Conservation (phyloP, 306 rosid genomes). For the Canavalia gladiata region DNA sequence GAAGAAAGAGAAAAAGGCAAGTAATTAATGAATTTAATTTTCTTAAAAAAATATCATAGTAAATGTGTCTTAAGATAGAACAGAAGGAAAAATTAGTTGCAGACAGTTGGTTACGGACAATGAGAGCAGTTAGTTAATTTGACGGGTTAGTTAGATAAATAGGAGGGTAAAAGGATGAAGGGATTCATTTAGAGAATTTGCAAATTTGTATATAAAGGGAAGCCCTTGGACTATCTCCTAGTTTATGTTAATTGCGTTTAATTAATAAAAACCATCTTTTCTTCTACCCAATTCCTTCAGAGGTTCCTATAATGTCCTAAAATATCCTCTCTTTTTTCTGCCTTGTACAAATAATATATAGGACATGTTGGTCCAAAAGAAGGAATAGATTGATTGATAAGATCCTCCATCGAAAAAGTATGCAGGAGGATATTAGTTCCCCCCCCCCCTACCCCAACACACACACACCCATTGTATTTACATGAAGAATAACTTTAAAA, state of each 20-base stretch:
- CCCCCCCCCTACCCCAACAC: background rate
- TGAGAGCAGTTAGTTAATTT: background rate
- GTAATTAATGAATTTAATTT: background rate
- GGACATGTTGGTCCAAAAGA: background rate
- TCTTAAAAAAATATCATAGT: background rate
- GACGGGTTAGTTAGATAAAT: background rate
- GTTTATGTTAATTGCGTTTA: background rate
- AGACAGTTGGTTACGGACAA: background rate
- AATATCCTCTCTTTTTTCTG: background rate
- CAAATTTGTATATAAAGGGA: background rate
- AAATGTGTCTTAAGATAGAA: background rate
- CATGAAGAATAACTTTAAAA: conserved; percentile 23
- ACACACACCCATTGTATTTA: conserved; percentile 16
- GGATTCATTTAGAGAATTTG: background rate
- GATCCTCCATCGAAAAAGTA: conserved; percentile 21
- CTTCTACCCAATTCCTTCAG: background rate
- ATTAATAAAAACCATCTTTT: background rate
- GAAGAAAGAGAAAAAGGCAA: background rate
- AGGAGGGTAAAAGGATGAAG: background rate
- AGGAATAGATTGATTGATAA: conserved; percentile 6
- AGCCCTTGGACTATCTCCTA: background rate
- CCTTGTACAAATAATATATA: background rate
- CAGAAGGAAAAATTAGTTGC: background rate
- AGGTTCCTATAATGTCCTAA: background rate
- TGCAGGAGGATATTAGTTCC: background rate